phyloP scores from a whole-genome alignment of 306 rosid species.

The Spatholobus suberectus region DNA sequence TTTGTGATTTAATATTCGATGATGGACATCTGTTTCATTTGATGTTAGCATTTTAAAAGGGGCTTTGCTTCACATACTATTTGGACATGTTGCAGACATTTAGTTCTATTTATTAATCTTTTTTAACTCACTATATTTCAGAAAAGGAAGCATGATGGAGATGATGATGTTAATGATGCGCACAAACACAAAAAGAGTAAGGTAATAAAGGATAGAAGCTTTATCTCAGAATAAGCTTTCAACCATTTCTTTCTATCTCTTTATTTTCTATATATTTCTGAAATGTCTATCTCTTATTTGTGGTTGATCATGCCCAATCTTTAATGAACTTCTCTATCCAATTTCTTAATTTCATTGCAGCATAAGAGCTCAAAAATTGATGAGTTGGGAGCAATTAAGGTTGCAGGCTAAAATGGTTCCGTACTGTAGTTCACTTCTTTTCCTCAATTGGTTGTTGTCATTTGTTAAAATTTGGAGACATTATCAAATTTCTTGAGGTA shows the following conservation, averaged over 20 bases:
- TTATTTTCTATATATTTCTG: slow-evolving; percentile 22
- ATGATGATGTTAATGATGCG: slow-evolving; percentile 81
- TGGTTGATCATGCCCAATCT: slow-evolving; percentile 10
- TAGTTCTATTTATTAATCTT: slow-evolving; percentile 18
- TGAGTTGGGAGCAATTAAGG: slow-evolving; percentile 85
- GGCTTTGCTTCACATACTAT: slow-evolving; percentile 15
- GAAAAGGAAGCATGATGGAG: slow-evolving; percentile 99
- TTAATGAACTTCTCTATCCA: slow-evolving; percentile 35
- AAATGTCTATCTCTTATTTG: slow-evolving; percentile 11
- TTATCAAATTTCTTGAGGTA: slow-evolving; percentile 78
- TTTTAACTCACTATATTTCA: slow-evolving; percentile 51
- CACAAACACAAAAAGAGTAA: slow-evolving; percentile 98
- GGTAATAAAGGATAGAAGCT: slow-evolving; percentile 64
- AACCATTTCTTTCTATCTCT: not conserved
- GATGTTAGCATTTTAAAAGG: not conserved
- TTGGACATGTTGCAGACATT: slow-evolving; percentile 7
- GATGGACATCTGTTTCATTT: slow-evolving; percentile 15
- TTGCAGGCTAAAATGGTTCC: slow-evolving; percentile 76
- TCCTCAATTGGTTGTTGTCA: slow-evolving; percentile 67
- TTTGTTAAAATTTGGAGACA: slow-evolving; percentile 68
- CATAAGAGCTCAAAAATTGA: slow-evolving; percentile 90
- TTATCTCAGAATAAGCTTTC: slow-evolving; percentile 15
- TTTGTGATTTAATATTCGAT: slow-evolving; percentile 22
- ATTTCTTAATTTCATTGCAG: slow-evolving; percentile 56
- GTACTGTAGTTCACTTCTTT: slow-evolving; percentile 58